These are phyloP conservation scores for Metschnikowia cerradonensis DNA, from an alignment of 805 yeast genomes.

Conservation along the genomic window DNA sequence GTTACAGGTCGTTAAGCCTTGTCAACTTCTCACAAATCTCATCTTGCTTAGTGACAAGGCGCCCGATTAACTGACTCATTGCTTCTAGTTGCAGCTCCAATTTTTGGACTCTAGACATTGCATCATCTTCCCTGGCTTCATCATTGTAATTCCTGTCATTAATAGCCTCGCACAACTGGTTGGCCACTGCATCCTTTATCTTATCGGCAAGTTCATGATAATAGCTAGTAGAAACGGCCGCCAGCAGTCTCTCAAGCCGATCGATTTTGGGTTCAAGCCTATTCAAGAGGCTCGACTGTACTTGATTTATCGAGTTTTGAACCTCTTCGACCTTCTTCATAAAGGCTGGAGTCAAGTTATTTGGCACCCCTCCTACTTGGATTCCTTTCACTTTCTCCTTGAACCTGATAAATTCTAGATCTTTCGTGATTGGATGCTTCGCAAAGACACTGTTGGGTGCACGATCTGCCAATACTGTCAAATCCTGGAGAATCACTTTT, in stretches of 20 bases:
- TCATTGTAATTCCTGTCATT: not conserved
- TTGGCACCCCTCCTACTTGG: not conserved
- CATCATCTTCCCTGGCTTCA: not conserved
- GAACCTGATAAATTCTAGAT: not conserved
- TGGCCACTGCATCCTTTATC: not conserved
- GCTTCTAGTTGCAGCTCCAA: no score
- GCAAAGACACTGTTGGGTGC: not conserved
- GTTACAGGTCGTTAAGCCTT: no score
- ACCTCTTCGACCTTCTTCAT: not conserved
- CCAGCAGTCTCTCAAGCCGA: no score
- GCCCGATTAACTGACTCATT: not conserved
- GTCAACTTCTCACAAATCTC: not conserved
- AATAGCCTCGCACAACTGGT: not conserved
- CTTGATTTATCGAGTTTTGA: not conserved
- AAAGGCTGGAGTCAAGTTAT: not conserved
- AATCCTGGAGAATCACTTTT: not conserved
- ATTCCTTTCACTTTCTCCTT: not conserved
- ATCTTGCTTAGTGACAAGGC: not conserved
- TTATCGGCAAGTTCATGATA: no score
- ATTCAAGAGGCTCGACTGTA: not conserved
- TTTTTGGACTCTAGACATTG: not conserved
- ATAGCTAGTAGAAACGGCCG: no score
- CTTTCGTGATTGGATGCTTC: not conserved
- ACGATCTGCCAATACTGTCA: not conserved
- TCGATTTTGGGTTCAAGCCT: not conserved